Percentiles rank a stretch among this genome's conserved stretches.
Conservation (phyloP, 2,329 filamentous ascomycete species). For the Xenosphaeropsis pyriputrescens region DNA sequence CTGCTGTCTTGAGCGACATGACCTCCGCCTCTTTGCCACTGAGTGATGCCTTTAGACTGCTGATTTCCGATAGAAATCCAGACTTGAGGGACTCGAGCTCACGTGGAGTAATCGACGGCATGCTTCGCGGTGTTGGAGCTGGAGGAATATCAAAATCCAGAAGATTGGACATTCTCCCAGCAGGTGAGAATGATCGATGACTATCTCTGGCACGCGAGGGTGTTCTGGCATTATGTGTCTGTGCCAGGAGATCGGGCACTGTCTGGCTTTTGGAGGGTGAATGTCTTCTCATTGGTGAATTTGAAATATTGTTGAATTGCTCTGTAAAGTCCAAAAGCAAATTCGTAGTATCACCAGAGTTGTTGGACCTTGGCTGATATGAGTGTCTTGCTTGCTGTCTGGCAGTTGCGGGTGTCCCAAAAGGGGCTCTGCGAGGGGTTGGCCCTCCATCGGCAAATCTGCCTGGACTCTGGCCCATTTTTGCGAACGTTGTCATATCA, state of each 20-base stretch:
- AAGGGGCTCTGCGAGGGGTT: conserved; percentile 4
- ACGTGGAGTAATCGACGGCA: conserved; percentile 80
- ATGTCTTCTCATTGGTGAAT: conserved; percentile 33
- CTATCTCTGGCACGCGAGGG: conserved; percentile 4
- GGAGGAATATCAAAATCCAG: conserved; percentile 92
- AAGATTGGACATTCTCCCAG: conserved; percentile 43
- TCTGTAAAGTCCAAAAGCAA: conserved; percentile 86
- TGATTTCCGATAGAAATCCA: conserved; percentile 80
- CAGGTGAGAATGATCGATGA: conserved; percentile 12
- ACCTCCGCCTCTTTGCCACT: conserved; percentile 91
- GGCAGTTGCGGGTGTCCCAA: conserved; percentile 15
- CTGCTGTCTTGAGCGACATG: conserved; percentile 69
- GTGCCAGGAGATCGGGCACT: conserved; percentile 8
- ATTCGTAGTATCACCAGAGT: conserved; percentile 39
- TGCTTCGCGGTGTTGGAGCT: conserved; percentile 77
- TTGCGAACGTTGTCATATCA: conserved; percentile 72
- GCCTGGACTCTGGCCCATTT: conserved; percentile 50
- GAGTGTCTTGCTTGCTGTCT: no score
- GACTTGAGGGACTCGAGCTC: conserved; percentile 92
- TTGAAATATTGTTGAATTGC: conserved; percentile 44
- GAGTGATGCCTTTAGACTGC: conserved; percentile 80
- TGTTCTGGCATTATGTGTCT: neutral
- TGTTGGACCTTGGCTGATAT: no score
- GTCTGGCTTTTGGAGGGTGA: conserved; percentile 26
- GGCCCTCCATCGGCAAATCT: conserved; percentile 28